Conservation (phyloP, 1,284 basidiomycete species). For the Boletus holoroseus region DNA sequence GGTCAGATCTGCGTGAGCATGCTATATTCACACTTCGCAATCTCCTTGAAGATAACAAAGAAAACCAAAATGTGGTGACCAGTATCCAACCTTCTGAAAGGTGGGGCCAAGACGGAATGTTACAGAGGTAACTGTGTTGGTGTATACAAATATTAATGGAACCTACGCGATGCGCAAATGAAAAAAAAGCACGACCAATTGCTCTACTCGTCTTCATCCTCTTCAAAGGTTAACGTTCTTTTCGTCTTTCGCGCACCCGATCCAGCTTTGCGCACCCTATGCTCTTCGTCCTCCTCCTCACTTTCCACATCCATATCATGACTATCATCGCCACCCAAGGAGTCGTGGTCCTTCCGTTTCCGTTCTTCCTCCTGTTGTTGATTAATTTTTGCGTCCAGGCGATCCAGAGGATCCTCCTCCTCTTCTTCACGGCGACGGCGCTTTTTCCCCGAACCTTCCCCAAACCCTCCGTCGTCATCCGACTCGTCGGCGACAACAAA, state of each 20-base stretch:
- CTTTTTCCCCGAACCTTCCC: constrained; percentile 34
- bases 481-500: constrained; percentile 74
- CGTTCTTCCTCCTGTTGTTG: constrained; percentile 47
- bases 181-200: not conserved
- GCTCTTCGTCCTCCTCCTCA: constrained; percentile 63
- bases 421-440: constrained; percentile 41
- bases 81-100: constrained; percentile 58
- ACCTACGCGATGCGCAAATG: not conserved
- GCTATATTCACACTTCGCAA: constrained; percentile 80
- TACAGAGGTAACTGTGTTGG: constrained; percentile 29
- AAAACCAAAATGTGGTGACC: constrained; percentile 76
- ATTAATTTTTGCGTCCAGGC: constrained; percentile 58
- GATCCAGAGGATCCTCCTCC: constrained; percentile 58
- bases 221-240: constrained; percentile 52
- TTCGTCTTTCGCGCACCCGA: constrained; percentile 47
- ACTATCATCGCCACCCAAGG: constrained; percentile 34
- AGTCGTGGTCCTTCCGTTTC: constrained; percentile 24
- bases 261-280: constrained; percentile 51
- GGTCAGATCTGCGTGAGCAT: constrained; percentile 79
- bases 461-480: constrained; percentile 54
- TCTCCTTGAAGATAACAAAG: constrained; percentile 66
- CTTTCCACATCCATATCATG: constrained; percentile 70
- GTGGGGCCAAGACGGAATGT: constrained; percentile 55
- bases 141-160: constrained; percentile 7
- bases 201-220: constrained; percentile 44